Base-by-base conservation (phyloP, 2,329 filamentous ascomycete species). In the Scedosporium apiospermum region DNA sequence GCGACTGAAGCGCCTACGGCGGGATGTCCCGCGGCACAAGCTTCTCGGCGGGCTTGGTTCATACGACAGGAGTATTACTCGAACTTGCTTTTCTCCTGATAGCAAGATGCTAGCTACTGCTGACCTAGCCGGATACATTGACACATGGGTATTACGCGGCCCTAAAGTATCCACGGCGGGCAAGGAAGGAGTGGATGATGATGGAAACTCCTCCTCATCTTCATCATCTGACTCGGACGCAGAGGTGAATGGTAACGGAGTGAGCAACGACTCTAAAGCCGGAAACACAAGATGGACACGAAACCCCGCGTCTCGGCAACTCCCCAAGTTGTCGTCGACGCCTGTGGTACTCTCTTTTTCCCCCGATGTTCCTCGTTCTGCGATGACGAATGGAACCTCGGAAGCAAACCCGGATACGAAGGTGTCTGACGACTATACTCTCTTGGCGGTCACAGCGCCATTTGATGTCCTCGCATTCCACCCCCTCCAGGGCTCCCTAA, bases 71-170 rank as follows among this genome's bases (percentile, higher is more conserved):
- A 88, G 82, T 55, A 86, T 98, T 66, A 87, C 83, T 42, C 88
- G 90, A 62, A 73, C 88, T 27, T 81, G 87, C 2, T 97, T 98
- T 73, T 93, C 92, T 9, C 79, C 87, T 4, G 89, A 96, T 71
- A 91, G 90, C 71, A 86, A 83, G 66, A 84, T 96, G 65, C 77
- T 98, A 57, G 92, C 89, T 7, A 84, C 87, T 34, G 87, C 88
- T 58, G 93, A 97, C 72, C 75, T 97, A 61, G 87, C 89, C 53
- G 95, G 95, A 53, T 91, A 88, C 73, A 80, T 98, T 38, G 93
- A 98, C 71, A 91, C 88, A 18, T 99, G 93, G 90, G 77, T 91
- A 1, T 75, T 96, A 62, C 81, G 85, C 69, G 75, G 76, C 62
- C 72, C 72, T 7, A 66, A 65, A 3, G 68, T 72, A 27, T 62